Conservation (phyloP, 306 rosid species). For the Malus domestica region ASM211411v1 NC_041793.1:43977501-43978000, state of each 20-base stretch:
- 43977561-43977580: constrained; percentile 59
- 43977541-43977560: constrained; percentile 68
- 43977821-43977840: constrained; percentile 40
- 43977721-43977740: constrained; percentile 65
- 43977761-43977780: constrained; percentile 70
- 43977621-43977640: constrained; percentile 66
- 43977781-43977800: constrained; percentile 54
- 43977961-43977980: too few species aligned
- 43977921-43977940: not conserved
- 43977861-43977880: too few species aligned
- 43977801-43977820: constrained; percentile 70
- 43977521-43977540: constrained; percentile 47
- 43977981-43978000: too few species aligned
- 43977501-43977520: constrained; percentile 66
- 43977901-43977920: not conserved
- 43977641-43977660: constrained; percentile 62
- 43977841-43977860: not conserved
- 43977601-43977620: constrained; percentile 73
- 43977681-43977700: constrained; percentile 56
- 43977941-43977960: too few species aligned
- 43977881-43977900: too few species aligned
- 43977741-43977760: constrained; percentile 68
- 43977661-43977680: constrained; percentile 67
- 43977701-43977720: constrained; percentile 51
- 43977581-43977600: constrained; percentile 90